Evolutionary conservation across 2,329 filamentous ascomycete species (phyloP), one percentile per base, ranked within the genome.

Genomic region (Fusarium irregulare): DNA sequence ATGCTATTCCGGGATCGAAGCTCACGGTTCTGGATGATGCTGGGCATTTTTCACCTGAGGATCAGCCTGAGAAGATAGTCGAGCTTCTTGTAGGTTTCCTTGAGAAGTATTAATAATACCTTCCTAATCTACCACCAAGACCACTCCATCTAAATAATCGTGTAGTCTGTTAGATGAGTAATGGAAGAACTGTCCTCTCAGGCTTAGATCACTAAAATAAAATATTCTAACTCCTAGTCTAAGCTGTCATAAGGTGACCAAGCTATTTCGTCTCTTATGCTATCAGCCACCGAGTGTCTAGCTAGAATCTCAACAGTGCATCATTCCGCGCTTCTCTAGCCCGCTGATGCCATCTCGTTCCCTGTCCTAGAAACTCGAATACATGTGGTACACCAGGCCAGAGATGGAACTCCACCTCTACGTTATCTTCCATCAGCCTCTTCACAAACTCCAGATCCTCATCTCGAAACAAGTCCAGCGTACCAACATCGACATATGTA

Each of bases 31-130:
- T 79, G 13, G 60, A 79, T 9, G 58, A 75, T 23, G 72, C 72
- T 27, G 75, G 76, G 1, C 76, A 78, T 34, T 80, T 79, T 27
- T 77, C 76, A 11, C 70, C 32, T 4, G 76, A 78, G 48, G 77
- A 79, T 61, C 73, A 78, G 40, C 73, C 73, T 6, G 69, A 61
- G 12, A 66, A 34, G 13, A 74, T 72, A 27, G 62, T 66, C 0
- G 62, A 64, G 41, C 44, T 75, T 1, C 27, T 75, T 5, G 4
- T 64, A 1, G 27, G 27, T 1, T 75, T 75, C 28, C 13, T 73
- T 10, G 42, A 4, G 9, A 51, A 64, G n/a, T 12, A 56, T 34
- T 57, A 32, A 32, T 32, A 4, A 16, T 32, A 32, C 13, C 13
- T 32, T 8, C 7, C 30, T 16, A 16, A 16, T 14, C 13, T 16